Evolutionary conservation across 768 basidiomycete genomes (phyloP), one percentile per base, ranked within the genome.

Genomic region (Naganishia kalamii): DNA sequence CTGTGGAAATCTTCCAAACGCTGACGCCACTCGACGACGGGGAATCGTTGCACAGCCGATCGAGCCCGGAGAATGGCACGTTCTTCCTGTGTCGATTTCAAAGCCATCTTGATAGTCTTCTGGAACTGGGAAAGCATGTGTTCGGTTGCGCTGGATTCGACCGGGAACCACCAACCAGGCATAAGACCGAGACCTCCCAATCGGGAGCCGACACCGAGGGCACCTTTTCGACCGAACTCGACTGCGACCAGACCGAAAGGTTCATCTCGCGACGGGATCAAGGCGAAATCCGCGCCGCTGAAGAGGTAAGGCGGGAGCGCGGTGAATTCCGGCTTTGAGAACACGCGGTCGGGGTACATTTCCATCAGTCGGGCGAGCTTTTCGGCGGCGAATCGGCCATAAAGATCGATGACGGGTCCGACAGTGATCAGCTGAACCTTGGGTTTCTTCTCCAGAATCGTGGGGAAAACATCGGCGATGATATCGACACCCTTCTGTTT

Each of bases 81-180:
- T 71, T 94, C 92, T 77, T 93, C 88, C 71, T 90, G 85, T 0
- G 87, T 86, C 11, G 92, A 93, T 79, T 88, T 93, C 68, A 96
- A 80, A 5, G 92, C 92, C 80, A 93, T 83, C 77, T 94, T 94
- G 81, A 96, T 87, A 10, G 92, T 94, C 80, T 94, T 94, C 7
- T 88, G 87, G 66, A 94, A 80, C 75, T 96, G 92, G 13, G 92
- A 94, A 73, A 92, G 81, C 90, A 96, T 90, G 80, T 96, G 92
- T 40, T 86, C 87, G 5, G 91, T 92, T 29, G 92, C 87, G 68
- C 82, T 91, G 0, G 91, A 94, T 80, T 94, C 92, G 43, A 96
- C 92, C 52, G 92, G 92, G 83, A 92, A 94, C 92, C 92, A 96
- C 92, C 92, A 94, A 80, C 92, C 92, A 75, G 92, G 92, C 92